Base-by-base conservation (phyloP, 345 rosid genomes). In the Acer negundo region DNA sequence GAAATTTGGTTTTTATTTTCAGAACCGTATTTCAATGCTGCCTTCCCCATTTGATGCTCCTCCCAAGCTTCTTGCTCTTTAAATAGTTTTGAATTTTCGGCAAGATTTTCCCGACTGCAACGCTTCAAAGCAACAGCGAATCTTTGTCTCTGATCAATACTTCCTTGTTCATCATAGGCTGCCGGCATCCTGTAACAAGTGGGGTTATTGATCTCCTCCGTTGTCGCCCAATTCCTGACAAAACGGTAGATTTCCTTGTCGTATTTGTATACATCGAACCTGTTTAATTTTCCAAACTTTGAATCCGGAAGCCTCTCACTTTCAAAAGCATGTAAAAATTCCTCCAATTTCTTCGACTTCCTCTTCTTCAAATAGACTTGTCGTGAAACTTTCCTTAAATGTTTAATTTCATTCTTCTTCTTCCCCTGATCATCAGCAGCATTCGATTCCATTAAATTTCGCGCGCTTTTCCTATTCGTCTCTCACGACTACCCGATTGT, bases 1-100 rank as follows among this genome's bases (percentile, higher is more conserved):
- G 91, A 80, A 13, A 77, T 71, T 84, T 81, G 80, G 82, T 89
- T 87, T 80, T 83, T 92, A 82, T 92, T 89, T 85, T 91, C 94
- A 31, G 98, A 85, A 72, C 99, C 98, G 81, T 75, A 93, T 68
- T 89, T 87, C 73, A 95, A 75, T 67, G 88, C 82, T 20, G 96
- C 99, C 86, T 93, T 93, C 58, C 97, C 95, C 87, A 92, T 96
- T 83, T 96, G 99, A 86, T 92, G 87, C 62, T 96, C 99, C 89
- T 96, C 99, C 99, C 98, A 94, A 69, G 96, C 99, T 82, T 94
- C 99, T 87, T 95, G 99, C 80, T 95, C 99, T 10, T 92, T 97
- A 84, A 93, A 93, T 46, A 98, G 99, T 82, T 95, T 90, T 95
- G 92, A 91, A 80, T 93, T 94, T 15, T 94, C 97, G 31, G 85